phyloP scores from a whole-genome alignment of 129 eudicot species.

The Flaveria linearis region DNA sequence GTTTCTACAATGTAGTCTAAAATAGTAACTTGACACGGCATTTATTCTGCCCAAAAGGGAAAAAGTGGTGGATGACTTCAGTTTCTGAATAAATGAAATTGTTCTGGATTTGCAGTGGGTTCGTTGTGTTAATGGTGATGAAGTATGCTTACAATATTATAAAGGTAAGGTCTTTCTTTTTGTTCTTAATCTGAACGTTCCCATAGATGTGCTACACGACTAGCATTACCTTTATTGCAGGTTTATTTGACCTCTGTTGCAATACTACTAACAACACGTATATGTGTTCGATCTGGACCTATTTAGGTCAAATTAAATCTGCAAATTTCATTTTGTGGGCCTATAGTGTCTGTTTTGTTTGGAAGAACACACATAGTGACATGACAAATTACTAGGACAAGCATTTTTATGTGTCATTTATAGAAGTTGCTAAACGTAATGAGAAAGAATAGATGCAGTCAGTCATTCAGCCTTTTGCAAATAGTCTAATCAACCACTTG shows the following conservation, averaged over 20 bases:
- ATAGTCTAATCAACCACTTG: conserved; percentile 21
- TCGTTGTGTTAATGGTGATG: conserved; percentile 99
- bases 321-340: not conserved
- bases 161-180: conserved; percentile 53
- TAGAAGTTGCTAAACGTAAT: not conserved
- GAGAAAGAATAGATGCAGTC: too few relatives aligned
- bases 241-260: conserved; percentile 97
- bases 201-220: not conserved
- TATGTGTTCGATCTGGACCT: not conserved
- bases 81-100: not conserved
- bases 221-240: conserved; percentile 43
- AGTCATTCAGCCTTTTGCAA: not conserved
- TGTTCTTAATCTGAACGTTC: conserved; percentile 21
- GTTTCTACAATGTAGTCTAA: not conserved
- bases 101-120: conserved; percentile 61
- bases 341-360: not conserved
- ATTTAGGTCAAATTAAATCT: not conserved
- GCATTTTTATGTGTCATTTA: not conserved
- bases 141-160: conserved; percentile 98
- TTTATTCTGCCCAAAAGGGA: not conserved
- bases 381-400: not conserved
- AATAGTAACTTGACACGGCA: not conserved
- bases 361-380: not conserved
- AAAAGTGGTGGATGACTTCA: not conserved
- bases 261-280: conserved; percentile 79